Conservation (phyloP, 306 rosid species). For the Mimosa pudica region DNA sequence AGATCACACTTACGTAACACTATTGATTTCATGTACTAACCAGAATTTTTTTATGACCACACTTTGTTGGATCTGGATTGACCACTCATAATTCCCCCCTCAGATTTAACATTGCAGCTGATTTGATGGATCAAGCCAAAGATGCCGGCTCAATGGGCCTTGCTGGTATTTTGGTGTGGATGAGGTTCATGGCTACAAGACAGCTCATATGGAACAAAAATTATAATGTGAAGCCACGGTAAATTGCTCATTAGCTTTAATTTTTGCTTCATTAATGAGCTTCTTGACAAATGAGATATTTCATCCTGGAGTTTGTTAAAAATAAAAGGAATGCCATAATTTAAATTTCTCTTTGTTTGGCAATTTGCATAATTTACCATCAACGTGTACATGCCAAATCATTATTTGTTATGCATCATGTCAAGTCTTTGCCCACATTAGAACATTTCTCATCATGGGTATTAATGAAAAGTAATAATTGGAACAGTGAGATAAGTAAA, state of each 20-base stretch:
- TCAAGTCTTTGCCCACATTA: slow-evolving; percentile 17
- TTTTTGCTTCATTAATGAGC: slow-evolving; percentile 27
- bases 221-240: slow-evolving; percentile 99
- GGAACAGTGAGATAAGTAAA: slow-evolving; percentile 87
- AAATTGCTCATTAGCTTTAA: slow-evolving; percentile 32
- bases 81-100: slow-evolving; percentile 33
- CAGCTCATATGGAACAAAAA: slow-evolving; percentile 99
- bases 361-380: slow-evolving; percentile 2
- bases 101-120: slow-evolving; percentile 98
- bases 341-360: slow-evolving; percentile 26
- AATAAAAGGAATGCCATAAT: slow-evolving; percentile 26
- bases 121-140: slow-evolving; percentile 78
- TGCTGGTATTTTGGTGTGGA: slow-evolving; percentile 92
- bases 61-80: slow-evolving; percentile 27
- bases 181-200: slow-evolving; percentile 98
- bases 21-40: slow-evolving; percentile 24
- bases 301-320: slow-evolving; percentile 9
- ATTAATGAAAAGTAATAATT: slow-evolving; percentile 27
- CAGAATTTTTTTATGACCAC: slow-evolving; percentile 17
- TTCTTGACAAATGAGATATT: slow-evolving; percentile 22
- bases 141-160: slow-evolving; percentile 76
- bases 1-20: background rate
- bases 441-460: slow-evolving; percentile 30
- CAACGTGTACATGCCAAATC: slow-evolving; percentile 15
- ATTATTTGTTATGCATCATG: slow-evolving; percentile 23